Conservation (phyloP, 2,329 filamentous ascomycete species). For the Talaromyces sp. region DNA sequence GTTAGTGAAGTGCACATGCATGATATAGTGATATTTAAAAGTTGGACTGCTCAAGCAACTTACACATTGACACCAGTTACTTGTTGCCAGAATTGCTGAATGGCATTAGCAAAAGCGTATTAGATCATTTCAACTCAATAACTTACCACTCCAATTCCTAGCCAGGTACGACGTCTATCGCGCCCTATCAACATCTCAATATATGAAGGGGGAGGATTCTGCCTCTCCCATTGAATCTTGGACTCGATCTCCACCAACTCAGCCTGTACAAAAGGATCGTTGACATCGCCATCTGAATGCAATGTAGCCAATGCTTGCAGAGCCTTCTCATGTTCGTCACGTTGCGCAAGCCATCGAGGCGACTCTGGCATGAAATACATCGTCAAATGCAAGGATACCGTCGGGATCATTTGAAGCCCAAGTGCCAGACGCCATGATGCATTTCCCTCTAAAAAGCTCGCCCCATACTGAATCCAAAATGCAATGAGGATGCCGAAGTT, state of each 20-base stretch:
- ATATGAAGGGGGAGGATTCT: conserved; percentile 21
- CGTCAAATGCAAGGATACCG: conserved; percentile 9
- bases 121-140: background rate
- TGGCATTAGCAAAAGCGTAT: background rate
- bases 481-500: conserved; percentile 24
- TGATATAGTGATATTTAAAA: too few species aligned
- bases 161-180: conserved; percentile 23
- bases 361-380: conserved; percentile 18
- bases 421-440: conserved; percentile 12
- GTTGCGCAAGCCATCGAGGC: conserved; percentile 13
- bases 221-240: conserved; percentile 17
- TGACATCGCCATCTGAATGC: conserved; percentile 10
- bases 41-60: background rate
- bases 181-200: conserved; percentile 19
- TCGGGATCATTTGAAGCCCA: conserved; percentile 16
- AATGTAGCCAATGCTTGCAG: conserved; percentile 9
- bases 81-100: conserved; percentile 27
- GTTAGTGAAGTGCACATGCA: background rate
- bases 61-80: conserved; percentile 29
- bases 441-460: conserved; percentile 8
- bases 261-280: conserved; percentile 12
- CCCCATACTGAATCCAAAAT: conserved; percentile 22
- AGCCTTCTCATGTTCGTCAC: conserved; percentile 15
- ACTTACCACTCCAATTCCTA: conserved; percentile 28
- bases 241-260: conserved; percentile 22